Evolutionary conservation across 2,329 filamentous ascomycete genomes (phyloP).

Genomic region (Cladosporium sp.): DNA sequence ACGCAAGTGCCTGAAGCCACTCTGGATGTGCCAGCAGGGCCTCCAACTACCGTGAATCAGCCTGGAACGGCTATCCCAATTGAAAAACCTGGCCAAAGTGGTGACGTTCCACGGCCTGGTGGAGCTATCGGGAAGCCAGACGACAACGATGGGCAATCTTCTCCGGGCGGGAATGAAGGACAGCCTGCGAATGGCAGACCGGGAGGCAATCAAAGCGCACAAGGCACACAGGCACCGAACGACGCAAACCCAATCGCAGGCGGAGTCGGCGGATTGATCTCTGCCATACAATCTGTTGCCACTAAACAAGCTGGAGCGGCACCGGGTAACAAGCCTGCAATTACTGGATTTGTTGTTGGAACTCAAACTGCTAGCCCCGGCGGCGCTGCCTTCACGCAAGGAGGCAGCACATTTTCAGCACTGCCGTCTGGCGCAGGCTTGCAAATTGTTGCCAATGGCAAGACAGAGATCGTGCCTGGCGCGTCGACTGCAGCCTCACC

Average conservation of each 20-base stretch:
- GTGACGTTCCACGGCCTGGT: neutral
- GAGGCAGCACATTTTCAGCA: slow-evolving; percentile 12
- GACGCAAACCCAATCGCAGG: neutral
- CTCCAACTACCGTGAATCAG: neutral
- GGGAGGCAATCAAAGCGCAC: neutral
- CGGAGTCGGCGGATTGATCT: neutral
- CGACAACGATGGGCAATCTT: neutral
- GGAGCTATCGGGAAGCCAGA: neutral
- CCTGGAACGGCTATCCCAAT: neutral
- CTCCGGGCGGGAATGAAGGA: neutral
- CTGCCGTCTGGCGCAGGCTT: slow-evolving; percentile 16
- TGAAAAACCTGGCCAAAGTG: neutral
- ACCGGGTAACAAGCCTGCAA: neutral
- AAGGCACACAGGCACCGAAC: neutral
- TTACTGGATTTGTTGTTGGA: neutral
- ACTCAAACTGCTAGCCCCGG: slow-evolving; percentile 4
- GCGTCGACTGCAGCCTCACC: neutral
- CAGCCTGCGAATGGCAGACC: neutral
- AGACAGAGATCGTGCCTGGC: neutral
- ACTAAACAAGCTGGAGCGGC: neutral
- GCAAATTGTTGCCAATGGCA: neutral
- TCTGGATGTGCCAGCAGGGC: neutral
- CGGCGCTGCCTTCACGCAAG: neutral
- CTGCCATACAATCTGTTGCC: slow-evolving; percentile 8
- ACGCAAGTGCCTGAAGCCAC: neutral